Conservation (phyloP, 73 alveolate genomes). For the Paramecium sexaurelia region DNA sequence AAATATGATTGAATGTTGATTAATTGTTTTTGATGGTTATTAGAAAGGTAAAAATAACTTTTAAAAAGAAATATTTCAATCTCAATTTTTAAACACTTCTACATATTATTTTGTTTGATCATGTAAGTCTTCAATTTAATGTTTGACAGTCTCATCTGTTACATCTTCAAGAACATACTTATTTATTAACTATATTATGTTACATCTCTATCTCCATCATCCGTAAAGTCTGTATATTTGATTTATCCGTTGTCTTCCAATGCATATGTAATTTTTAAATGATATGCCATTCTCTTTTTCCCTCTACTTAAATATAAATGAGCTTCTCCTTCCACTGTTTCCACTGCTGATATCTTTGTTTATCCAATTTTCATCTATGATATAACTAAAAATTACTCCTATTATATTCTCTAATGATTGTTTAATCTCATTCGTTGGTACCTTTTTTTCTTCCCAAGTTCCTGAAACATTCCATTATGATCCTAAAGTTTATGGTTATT, state of each 20-base stretch:
- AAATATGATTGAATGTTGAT: conserved; percentile 1
- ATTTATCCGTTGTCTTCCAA: conserved; percentile 36
- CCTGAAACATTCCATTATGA: conserved; percentile 58
- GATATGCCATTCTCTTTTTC: conserved; percentile 50
- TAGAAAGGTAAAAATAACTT: not conserved
- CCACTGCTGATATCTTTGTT: conserved; percentile 33
- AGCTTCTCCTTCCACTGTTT: conserved; percentile 48
- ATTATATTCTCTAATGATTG: conserved; percentile 1
- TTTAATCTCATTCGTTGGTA: not conserved
- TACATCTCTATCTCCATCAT: conserved; percentile 63
- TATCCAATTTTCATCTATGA: conserved; percentile 22
- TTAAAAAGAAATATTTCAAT: not conserved
- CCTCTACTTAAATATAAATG: conserved; percentile 15
- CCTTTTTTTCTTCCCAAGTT: conserved; percentile 43
- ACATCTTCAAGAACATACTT: conserved; percentile 45
- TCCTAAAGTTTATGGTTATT: not conserved
- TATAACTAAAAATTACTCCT: not conserved
- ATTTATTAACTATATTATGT: not conserved
- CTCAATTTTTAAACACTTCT: conserved; percentile 40
- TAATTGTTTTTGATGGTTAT: not conserved
- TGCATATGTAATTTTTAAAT: conserved; percentile 29
- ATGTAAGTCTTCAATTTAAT: conserved; percentile 43
- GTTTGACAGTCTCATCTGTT: conserved; percentile 41
- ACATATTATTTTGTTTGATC: not conserved
- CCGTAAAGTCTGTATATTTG: conserved; percentile 54